phyloP scores from a whole-genome alignment of 177 flowering plant genomes.

The Vitis hybrid region DNA sequence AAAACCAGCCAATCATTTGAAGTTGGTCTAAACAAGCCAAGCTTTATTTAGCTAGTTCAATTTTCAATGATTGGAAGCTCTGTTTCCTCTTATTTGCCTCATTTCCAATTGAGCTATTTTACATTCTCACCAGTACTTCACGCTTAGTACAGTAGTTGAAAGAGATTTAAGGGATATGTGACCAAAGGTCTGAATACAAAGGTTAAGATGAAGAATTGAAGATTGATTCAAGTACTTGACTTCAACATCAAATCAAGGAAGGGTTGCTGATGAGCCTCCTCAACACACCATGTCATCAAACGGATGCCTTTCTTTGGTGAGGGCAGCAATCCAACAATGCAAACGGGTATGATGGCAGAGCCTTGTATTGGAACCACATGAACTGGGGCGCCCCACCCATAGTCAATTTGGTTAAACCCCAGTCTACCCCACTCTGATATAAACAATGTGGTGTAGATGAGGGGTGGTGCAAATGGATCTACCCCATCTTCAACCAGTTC shows the following conservation, averaged over 20 bases:
- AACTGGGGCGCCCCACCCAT: conserved; percentile 62
- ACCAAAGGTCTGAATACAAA: no score
- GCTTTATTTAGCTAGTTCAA: no score
- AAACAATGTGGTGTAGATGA: conserved; percentile 48
- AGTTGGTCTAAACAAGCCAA: no score
- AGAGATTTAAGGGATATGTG: no score
- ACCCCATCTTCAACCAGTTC: conserved; percentile 12
- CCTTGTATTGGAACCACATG: conserved; percentile 62
- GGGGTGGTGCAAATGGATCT: conserved; percentile 58
- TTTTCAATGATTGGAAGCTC: no score
- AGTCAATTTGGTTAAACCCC: conserved; percentile 63
- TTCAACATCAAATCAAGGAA: conserved; percentile 30
- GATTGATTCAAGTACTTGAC: background rate
- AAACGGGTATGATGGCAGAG: conserved; percentile 49
- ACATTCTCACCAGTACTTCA: no score
- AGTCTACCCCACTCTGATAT: conserved; percentile 66
- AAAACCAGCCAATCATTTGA: no score
- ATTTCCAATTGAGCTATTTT: no score
- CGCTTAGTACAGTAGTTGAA: no score
- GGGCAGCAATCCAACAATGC: conserved; percentile 44
- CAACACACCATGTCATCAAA: conserved; percentile 68
- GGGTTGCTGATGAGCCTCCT: conserved; percentile 31
- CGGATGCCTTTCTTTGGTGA: conserved; percentile 48
- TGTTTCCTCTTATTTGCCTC: no score
- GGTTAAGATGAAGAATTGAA: background rate